Evolutionary conservation across 768 basidiomycete genomes (phyloP), one percentile per base, ranked within the genome.

Genomic region (Mycena rebaudengoi): DNA sequence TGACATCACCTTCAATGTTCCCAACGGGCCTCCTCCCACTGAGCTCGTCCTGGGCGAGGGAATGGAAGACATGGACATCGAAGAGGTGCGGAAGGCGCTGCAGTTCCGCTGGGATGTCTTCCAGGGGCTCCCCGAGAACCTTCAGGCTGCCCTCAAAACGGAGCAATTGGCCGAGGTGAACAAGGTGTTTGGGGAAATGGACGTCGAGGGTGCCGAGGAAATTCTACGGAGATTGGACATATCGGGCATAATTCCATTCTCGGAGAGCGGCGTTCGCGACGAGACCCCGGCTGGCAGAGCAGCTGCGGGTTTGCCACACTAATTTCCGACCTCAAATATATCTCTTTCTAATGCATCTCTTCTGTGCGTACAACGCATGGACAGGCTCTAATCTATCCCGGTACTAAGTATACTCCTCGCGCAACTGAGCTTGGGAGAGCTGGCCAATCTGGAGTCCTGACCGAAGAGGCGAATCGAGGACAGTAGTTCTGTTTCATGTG

Each of bases 101-200:
- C 90, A 95, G 79, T 84, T 89, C 75, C 88, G 94, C 44, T 99
- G 98, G 98, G 91, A 96, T 35, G 88, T 98, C 25, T 99, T 94
- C 80, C 66, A 86, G 30, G 79, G 79, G 12, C 97, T 98, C 83
- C 78, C 81, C 0, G 76, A 85, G 43, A 77, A 85, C n/a, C 73
- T 99, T 61, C 86, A 91, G 78, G 84, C 83, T 33, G 97, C 96
- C 0, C 83, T 99, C 46, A 86, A 85, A 77, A 79, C 79, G n/a
- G 89, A 91, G 60, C 86, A 84, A 39, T 75, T 99, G 67, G 92
- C 90, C 2, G 82, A 79, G 62, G 96, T 99, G 30, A 99, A 99
- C 80, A 91, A 91, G 78, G 93, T 96, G 16, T 82, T 99, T 46
- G 96, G 86, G 4, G 82, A 82, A 55, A 93, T 99, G 95, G 85